phyloP scores from a whole-genome alignment of 2,329 filamentous ascomycete species.

The Cadophora sp. region DNA sequence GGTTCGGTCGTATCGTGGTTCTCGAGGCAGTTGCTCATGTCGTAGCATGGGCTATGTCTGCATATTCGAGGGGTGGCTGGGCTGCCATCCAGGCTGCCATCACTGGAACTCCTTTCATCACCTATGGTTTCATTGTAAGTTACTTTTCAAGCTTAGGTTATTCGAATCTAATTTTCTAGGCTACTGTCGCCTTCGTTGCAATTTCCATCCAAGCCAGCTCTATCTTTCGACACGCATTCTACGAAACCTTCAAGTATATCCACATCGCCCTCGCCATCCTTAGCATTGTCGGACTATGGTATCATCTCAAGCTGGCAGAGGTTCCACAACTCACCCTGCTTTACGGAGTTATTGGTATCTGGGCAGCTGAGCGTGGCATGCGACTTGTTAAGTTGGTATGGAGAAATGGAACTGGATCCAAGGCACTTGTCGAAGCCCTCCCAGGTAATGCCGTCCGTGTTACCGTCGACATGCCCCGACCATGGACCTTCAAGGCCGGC shows the following conservation, averaged over 20 bases:
- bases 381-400: conserved; percentile 67
- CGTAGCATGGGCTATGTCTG: conserved; percentile 60
- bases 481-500: conserved; percentile 77
- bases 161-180: conserved; percentile 47
- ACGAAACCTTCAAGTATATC: conserved; percentile 77
- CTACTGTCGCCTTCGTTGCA: conserved; percentile 63
- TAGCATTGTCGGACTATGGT: conserved; percentile 69
- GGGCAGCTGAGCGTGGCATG: conserved; percentile 67
- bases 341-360: conserved; percentile 68
- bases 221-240: conserved; percentile 77
- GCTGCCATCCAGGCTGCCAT: conserved; percentile 49
- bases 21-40: conserved; percentile 73
- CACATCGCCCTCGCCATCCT: conserved; percentile 70
- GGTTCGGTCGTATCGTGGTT: conserved; percentile 79
- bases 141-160: conserved; percentile 15
- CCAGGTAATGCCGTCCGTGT: conserved; percentile 78
- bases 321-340: conserved; percentile 65
- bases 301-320: conserved; percentile 64
- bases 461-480: conserved; percentile 75
- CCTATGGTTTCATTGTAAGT: conserved; percentile 70
- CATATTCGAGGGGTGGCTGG: conserved; percentile 56
- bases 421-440: conserved; percentile 74
- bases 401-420: conserved; percentile 71
- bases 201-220: conserved; percentile 74
- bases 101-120: conserved; percentile 46